A percentile compares a stretch with the other conserved stretches of the same genome.
phyloP scores from a whole-genome alignment of 768 basidiomycete species.

The Boletus vinaceobasis region DNA sequence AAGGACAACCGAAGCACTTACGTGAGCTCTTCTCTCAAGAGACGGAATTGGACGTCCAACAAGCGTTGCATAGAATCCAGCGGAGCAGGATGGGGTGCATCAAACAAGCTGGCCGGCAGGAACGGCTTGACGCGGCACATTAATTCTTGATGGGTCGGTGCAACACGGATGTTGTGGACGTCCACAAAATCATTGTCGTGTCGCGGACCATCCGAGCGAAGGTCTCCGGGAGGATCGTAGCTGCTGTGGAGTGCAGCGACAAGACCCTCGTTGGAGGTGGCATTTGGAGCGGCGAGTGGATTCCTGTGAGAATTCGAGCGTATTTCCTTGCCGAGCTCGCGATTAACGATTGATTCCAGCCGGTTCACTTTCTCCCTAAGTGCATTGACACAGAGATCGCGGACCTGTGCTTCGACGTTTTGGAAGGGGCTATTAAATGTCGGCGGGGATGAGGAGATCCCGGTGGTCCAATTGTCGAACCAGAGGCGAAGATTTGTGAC shows the following conservation, averaged over 20 bases:
- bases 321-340: conserved; percentile 42
- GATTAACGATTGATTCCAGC: conserved; percentile 44
- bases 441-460: conserved; percentile 36
- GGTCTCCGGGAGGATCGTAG: conserved; percentile 56
- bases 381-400: conserved; percentile 34
- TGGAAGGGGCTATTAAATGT: conserved; percentile 46
- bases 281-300: neutral
- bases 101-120: conserved; percentile 56
- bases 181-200: conserved; percentile 67
- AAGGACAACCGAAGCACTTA: conserved; percentile 26
- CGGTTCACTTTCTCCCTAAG: conserved; percentile 32
- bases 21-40: conserved; percentile 71
- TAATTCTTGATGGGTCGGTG: conserved; percentile 69
- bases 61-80: conserved; percentile 59
- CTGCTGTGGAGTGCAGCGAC: conserved; percentile 35
- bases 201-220: conserved; percentile 48
- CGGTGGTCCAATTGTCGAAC: conserved; percentile 46
- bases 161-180: conserved; percentile 58
- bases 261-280: conserved; percentile 33
- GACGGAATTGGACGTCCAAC: conserved; percentile 71
- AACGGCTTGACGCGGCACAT: conserved; percentile 47
- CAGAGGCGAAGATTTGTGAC: conserved; percentile 43
- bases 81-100: conserved; percentile 61
- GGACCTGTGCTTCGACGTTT: conserved; percentile 23
- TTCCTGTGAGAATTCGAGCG: conserved; percentile 16